Base-by-base conservation (phyloP, 169 alveolate genomes). In the Plasmodium malariae region DNA sequence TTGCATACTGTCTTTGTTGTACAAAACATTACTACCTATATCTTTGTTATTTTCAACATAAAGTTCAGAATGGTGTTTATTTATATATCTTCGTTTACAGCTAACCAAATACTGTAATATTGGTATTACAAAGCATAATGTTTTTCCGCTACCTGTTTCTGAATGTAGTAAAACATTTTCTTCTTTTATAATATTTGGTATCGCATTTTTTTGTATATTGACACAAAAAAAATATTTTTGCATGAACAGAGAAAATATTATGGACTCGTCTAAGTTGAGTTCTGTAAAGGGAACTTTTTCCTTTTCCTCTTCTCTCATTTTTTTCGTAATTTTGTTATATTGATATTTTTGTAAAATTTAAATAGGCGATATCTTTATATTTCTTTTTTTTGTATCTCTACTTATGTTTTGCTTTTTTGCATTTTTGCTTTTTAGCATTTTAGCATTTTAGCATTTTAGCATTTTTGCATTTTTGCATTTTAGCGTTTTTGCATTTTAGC, bases 81-180 rank as follows among this genome's bases (percentile, higher is more conserved):
- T 9, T 0, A 51, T 12, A 51, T 12, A 4, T 19, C 95, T 93
- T 17, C 88, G 55, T 34, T 96, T 97, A 59, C 92, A 78, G 37
- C 95, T 96, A n/a, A 97, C 78, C 17, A 96, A 83, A 76, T 80
- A 72, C 88, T 97, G 95, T 12, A 97, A 88, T 34, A 97, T 93
- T 37, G 99, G 99, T 17, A 96, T 92, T 12, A 94, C 96, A 88
- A 95, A 96, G 7, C 98, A 91, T 51, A 96, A 96, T 1, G 98
- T 95, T 93, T 96, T 96, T 14, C 98, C 98, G 24, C 96, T 93
- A n/a, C 98, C 98, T 32, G 99, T 97, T 76, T 96, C 98, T 9
- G 99, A 98, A 49, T 96, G 93, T 4, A 98, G 98, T 19, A 97
- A 96, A 40, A 97, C 94, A 89, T 97, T 98, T 71, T 94, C 92